Evolutionary conservation across 805 yeast species (phyloP), one percentile per base, ranked within the genome.

Genomic region (Yarrowia alimentaria): DNA sequence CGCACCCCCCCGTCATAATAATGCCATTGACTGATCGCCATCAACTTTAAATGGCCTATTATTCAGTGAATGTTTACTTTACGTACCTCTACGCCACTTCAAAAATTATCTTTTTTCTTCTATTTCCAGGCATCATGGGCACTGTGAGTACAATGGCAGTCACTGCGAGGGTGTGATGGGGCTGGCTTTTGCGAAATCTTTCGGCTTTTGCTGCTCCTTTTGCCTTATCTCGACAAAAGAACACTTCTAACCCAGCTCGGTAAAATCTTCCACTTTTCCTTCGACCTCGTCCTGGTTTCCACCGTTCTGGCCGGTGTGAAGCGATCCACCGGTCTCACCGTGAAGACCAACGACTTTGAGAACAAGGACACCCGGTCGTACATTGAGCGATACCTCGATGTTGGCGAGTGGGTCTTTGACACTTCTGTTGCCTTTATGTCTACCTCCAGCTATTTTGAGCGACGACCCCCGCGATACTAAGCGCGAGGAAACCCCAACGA

Each of bases 321-420:
- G 63, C 76, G 88, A 55, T 81, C 85, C 55, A 85, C 96, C 0
- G 97, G 97, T 0, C 71, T 81, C 38, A 76, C 76, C 57, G 64
- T 80, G 65, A 72, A 78, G 62, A 71, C 81, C 6, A 61, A 69
- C 24, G 63, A 66, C 47, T 71, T 79, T 50, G 78, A 79, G 14
- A 74, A 81, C 30, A 60, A 62, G 17, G 79, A 75, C 53, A 66
- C 75, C 21, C 59, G 61, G 53, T 54, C 59, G 18, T 60, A 63
- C 58, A 70, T 82, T 5, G 68, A 69, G 26, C 82, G 79, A 62
- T 93, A 90, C 63, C 73, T 93, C 56, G 84, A 80, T 48, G 63
- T 82, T 21, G 99, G 99, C n/a, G 99, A 93, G 61, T 79, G 80
- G 65, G 68, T 84, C 2, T 80, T 83, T 57, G 96, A 89, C 61